Base-by-base conservation (phyloP, 148 eudicot species). In the Limonium bicolor region DNA sequence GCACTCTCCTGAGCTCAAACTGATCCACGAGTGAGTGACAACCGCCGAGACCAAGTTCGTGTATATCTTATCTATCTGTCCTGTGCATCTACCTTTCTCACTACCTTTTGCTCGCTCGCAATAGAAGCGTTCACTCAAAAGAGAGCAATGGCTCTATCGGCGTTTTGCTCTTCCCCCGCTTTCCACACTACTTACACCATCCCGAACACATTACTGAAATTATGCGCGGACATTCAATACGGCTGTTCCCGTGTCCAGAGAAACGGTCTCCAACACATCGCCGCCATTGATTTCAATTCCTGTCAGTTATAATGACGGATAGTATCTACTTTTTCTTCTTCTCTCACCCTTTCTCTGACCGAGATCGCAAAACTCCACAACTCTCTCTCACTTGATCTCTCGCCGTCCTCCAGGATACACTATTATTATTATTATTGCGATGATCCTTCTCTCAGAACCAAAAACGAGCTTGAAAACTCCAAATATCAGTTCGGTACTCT, bases 251-350 rank as follows among this genome's bases (percentile, higher is more conserved):
- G 35, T 48, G 37, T 26, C 12, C 51, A 39, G 50, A 14, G 38
- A 41, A 53, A 54, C 32, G 28, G 48, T 24, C 41, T 32, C 48
- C 48, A 62, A 59, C 38, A 47, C 46, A 27, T 36, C 50, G 80
- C 80, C 85, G 77, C 76, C 80, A 66, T 72, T 59, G 55, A 48
- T 39, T 66, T 69, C 23, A 69, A 51, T 54, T 46, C 48, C 36
- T 28, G 45, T 13, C 35, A 27, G 16, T 24, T 21, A 24, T 48
- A 21, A 50, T 36, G 42, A 35, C 15, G 28, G 20, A 11, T 20
- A 17, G 20, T 44, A 38, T 27, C 46, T 48, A 71, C 59, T 51
- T 62, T 64, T 63, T 56, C 72, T 41, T 61, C 46, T 51, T 37
- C 35, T 35, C 24, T 27, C 23, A 16, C 19, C 20, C 48, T 38